Conservation (phyloP, 2,329 filamentous ascomycete species). For the Erysiphe pulchra region DNA sequence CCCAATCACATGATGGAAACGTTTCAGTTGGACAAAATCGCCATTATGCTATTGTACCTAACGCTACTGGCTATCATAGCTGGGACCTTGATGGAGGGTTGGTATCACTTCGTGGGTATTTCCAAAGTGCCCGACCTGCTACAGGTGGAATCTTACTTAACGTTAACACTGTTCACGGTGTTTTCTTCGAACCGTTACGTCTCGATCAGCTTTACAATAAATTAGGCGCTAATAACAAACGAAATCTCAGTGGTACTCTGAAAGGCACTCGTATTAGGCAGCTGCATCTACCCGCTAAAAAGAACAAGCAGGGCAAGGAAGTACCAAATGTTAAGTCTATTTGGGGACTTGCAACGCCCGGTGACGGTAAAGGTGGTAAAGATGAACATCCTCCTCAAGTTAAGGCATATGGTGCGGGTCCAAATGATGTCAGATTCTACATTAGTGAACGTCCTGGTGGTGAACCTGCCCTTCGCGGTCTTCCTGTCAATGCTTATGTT, state of each 20-base stretch:
- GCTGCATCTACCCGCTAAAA: not conserved
- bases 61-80: not conserved
- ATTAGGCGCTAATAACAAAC: not conserved
- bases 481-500: conserved; percentile 17
- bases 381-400: conserved; percentile 1
- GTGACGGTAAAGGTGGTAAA: conserved; percentile 1
- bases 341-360: not conserved
- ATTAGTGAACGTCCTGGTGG: not conserved
- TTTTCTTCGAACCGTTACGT: not conserved
- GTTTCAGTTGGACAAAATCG: not conserved
- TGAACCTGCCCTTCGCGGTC: not conserved
- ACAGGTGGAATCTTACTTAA: conserved; percentile 1
- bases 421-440: conserved; percentile 1
- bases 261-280: not conserved
- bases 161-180: conserved; percentile 1
- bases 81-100: conserved; percentile 1
- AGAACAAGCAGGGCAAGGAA: conserved; percentile 1
- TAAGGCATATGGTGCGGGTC: conserved; percentile 1
- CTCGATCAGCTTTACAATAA: conserved; percentile 1
- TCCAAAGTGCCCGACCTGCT: conserved; percentile 1
- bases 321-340: conserved; percentile 1
- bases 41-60: conserved; percentile 4
- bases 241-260: not conserved
- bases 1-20: not conserved
- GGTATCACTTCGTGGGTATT: conserved; percentile 1